Conservation (phyloP, 768 basidiomycete genomes). For the Mycena galopus region DNA sequence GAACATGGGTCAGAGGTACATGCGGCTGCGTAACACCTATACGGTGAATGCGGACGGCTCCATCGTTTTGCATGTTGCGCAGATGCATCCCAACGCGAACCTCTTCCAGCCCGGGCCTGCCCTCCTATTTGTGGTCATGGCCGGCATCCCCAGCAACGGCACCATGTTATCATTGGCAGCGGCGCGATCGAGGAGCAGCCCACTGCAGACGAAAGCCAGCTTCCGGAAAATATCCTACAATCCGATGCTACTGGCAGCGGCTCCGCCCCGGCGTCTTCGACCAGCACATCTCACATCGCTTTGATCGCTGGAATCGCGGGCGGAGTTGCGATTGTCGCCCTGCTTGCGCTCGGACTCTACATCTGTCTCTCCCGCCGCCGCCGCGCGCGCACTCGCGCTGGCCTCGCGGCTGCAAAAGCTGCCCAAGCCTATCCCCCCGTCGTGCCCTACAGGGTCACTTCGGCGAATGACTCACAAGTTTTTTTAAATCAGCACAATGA, state of each 20-base stretch:
- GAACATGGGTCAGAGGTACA: conserved; percentile 88
- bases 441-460: conserved; percentile 5
- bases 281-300: conserved; percentile 13
- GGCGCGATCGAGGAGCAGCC: conserved; percentile 83
- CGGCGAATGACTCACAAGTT: conserved; percentile 10
- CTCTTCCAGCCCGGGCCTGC: conserved; percentile 92
- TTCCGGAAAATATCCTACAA: conserved; percentile 66
- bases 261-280: too few relatives aligned
- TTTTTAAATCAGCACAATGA: conserved; percentile 7
- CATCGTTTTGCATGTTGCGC: conserved; percentile 82
- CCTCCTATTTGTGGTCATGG: conserved; percentile 83
- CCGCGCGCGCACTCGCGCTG: conserved; percentile 20
- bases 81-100: conserved; percentile 87
- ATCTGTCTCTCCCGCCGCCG: conserved; percentile 31
- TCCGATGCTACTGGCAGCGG: conserved; percentile 43
- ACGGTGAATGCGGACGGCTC: conserved; percentile 82
- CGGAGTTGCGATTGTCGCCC: conserved; percentile 22
- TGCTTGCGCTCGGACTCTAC: conserved; percentile 17
- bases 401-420: conserved; percentile 15
- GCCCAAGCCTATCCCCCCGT: not conserved
- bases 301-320: conserved; percentile 30
- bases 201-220: conserved; percentile 52
- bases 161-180: conserved; percentile 81
- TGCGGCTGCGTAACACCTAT: conserved; percentile 85
- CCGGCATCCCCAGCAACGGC: conserved; percentile 88